A percentile compares a stretch with the other conserved stretches of the same genome.
Conservation (phyloP, 164 flowering plant genomes). For the Houttuynia cordata region DNA sequence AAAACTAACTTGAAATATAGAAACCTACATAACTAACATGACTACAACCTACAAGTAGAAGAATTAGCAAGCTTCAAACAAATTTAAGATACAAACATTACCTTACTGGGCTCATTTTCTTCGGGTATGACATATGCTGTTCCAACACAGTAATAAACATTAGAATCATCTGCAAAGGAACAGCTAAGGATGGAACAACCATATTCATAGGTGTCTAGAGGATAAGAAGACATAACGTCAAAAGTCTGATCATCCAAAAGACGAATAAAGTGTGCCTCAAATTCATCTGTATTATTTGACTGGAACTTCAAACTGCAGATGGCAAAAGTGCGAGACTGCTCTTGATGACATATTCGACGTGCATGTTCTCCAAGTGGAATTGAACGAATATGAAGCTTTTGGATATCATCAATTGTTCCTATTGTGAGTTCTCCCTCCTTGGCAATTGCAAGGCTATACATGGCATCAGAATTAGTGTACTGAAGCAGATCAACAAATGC, state of each 20-base stretch:
- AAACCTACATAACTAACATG: too few species aligned
- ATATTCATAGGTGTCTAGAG: conserved; percentile 76
- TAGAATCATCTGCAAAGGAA: conserved; percentile 83
- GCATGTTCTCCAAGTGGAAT: conserved; percentile 97
- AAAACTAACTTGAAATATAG: neutral
- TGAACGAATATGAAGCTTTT: conserved; percentile 95
- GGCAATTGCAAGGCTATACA: conserved; percentile 90
- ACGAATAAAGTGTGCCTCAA: conserved; percentile 77
- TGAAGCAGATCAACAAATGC: too few species aligned
- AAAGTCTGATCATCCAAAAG: conserved; percentile 91
- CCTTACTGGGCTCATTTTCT: conserved; percentile 94
- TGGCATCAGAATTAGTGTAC: neutral
- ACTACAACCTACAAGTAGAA: neutral
- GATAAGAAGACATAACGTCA: conserved; percentile 72
- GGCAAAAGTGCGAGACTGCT: conserved; percentile 85
- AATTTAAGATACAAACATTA: conserved; percentile 3
- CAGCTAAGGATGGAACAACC: conserved; percentile 95
- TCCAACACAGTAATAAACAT: conserved; percentile 87
- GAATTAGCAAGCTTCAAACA: neutral
- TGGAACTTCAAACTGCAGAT: conserved; percentile 66
- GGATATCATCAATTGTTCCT: conserved; percentile 96
- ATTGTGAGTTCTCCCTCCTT: conserved; percentile 97
- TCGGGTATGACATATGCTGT: conserved; percentile 96
- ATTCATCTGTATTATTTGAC: conserved; percentile 58
- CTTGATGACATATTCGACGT: conserved; percentile 92